Percentiles rank a stretch among this genome's conserved stretches.
phyloP scores from a whole-genome alignment of 352 stramenopile genomes.

The Globisporangium orthogonon region DNA sequence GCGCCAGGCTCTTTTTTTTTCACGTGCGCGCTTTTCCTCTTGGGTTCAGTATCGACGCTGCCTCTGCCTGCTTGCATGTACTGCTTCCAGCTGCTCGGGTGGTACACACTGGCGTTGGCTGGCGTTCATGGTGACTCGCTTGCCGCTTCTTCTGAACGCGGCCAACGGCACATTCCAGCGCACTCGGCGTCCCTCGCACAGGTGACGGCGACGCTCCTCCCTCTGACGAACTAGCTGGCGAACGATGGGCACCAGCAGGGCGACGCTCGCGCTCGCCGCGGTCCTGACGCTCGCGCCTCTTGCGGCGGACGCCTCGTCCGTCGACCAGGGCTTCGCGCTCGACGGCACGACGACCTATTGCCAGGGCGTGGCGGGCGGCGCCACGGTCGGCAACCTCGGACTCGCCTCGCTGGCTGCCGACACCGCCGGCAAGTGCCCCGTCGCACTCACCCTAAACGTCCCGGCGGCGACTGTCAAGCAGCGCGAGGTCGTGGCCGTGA shows the following conservation, averaged over 20 bases:
- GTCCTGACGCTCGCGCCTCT: background rate
- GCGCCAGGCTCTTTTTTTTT: no score
- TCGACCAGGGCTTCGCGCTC: slow-evolving; percentile 57
- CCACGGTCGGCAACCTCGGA: slow-evolving; percentile 21
- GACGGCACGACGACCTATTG: slow-evolving; percentile 72
- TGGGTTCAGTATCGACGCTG: no score
- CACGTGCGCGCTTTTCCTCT: background rate
- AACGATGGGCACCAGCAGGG: background rate
- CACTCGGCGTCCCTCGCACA: background rate
- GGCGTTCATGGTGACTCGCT: no score
- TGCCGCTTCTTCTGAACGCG: background rate
- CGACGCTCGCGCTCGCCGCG: slow-evolving; percentile 1
- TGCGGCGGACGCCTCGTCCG: slow-evolving; percentile 21
- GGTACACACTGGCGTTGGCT: no score
- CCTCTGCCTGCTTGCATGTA: no score
- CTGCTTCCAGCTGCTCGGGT: no score
- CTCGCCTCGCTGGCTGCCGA: slow-evolving; percentile 38
- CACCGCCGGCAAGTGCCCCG: slow-evolving; percentile 51
- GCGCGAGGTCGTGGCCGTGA: slow-evolving; percentile 42
- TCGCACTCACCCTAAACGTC: slow-evolving; percentile 38
- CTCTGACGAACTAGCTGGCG: background rate
- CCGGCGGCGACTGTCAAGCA: slow-evolving; percentile 36
- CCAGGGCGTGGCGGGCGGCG: slow-evolving; percentile 32
- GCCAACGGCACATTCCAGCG: background rate
- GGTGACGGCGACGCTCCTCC: background rate